A percentile compares a stretch with the other conserved stretches of the same genome.
phyloP scores from a whole-genome alignment of 2,329 filamentous ascomycete genomes.

The Fusarium sp. region DNA sequence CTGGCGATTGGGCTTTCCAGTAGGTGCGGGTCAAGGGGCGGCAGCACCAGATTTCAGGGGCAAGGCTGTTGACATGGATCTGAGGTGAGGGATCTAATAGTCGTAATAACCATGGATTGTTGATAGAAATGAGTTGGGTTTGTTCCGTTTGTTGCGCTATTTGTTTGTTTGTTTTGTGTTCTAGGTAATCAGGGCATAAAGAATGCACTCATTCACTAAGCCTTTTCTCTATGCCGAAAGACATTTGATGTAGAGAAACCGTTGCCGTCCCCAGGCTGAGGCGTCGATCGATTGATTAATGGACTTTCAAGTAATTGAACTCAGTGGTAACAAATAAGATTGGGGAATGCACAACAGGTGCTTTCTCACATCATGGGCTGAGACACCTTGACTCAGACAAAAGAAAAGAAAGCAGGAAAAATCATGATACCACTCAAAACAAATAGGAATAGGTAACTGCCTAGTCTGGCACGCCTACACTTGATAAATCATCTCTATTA shows the following conservation, averaged over 20 bases:
- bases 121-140: not conserved
- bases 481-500: not conserved
- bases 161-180: not conserved
- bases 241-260: not conserved
- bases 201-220: too few relatives aligned
- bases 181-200: too few relatives aligned
- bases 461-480: not conserved
- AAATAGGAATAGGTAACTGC: not conserved
- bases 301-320: slow-evolving; percentile 3
- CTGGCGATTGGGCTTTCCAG: slow-evolving; percentile 19
- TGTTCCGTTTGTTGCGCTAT: not conserved
- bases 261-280: slow-evolving; percentile 5
- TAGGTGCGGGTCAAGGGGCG: slow-evolving; percentile 36
- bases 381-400: slow-evolving; percentile 21
- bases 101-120: slow-evolving; percentile 7
- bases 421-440: not conserved
- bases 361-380: slow-evolving; percentile 10
- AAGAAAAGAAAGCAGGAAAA: not conserved
- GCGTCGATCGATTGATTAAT: slow-evolving; percentile 8
- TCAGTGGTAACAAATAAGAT: slow-evolving; percentile 7
- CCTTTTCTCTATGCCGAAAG: too few relatives aligned
- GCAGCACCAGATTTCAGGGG: slow-evolving; percentile 42
- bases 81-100: not conserved
- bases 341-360: slow-evolving; percentile 7
- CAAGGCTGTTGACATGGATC: slow-evolving; percentile 35